Conservation (phyloP, 495 filamentous ascomycete genomes). For the Aspergillus hancockii region DNA sequence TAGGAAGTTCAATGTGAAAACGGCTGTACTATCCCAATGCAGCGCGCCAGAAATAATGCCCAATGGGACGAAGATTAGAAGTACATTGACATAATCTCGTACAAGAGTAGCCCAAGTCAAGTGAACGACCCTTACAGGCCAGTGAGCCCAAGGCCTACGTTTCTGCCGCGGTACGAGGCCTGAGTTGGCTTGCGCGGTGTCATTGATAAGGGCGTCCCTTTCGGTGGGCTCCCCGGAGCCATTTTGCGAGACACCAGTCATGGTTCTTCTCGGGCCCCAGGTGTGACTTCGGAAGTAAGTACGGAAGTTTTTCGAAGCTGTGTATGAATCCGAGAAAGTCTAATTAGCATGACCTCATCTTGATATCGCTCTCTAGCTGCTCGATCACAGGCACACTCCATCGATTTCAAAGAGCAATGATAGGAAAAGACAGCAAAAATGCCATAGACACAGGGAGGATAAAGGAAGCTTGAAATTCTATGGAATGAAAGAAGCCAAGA, state of each 20-base stretch:
- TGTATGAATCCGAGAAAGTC: background rate
- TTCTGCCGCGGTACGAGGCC: slow-evolving; percentile 33
- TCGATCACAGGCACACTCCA: background rate
- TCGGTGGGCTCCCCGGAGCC: slow-evolving; percentile 32
- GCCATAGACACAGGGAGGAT: background rate
- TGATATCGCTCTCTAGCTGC: background rate
- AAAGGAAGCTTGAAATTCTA: background rate
- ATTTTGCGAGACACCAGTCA: slow-evolving; percentile 33
- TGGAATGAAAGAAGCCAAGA: background rate
- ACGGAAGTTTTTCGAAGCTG: slow-evolving; percentile 34
- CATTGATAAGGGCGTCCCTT: slow-evolving; percentile 33
- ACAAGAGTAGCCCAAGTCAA: slow-evolving; percentile 55
- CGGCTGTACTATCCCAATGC: slow-evolving; percentile 71
- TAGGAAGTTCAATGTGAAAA: slow-evolving; percentile 91
- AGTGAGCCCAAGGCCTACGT: slow-evolving; percentile 52
- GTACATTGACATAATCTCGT: slow-evolving; percentile 79
- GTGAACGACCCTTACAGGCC: slow-evolving; percentile 52
- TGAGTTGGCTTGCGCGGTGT: slow-evolving; percentile 21
- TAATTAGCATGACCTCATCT: slow-evolving; percentile 11
- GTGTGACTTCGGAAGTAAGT: slow-evolving; percentile 35
- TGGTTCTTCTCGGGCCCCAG: slow-evolving; percentile 34
- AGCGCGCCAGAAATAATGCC: slow-evolving; percentile 77
- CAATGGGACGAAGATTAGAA: slow-evolving; percentile 86
- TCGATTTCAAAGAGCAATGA: background rate
- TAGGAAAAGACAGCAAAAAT: background rate